Conservation (phyloP, 1,284 basidiomycete species). For the Spongiforma sp. region DNA sequence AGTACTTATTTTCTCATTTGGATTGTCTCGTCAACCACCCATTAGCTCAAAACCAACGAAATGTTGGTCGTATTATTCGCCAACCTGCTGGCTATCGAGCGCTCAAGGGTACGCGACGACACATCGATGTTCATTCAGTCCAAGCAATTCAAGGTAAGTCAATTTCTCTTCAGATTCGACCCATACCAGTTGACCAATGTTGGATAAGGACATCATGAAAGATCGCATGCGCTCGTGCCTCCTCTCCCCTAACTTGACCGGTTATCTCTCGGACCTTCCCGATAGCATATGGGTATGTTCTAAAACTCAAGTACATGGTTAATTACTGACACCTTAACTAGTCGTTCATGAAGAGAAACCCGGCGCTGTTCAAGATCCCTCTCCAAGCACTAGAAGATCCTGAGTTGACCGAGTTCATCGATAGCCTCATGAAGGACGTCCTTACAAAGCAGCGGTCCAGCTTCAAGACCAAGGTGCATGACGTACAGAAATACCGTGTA, state of each 20-base stretch:
- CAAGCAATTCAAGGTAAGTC: conserved; percentile 8
- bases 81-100: not conserved
- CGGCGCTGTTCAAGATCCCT: conserved; percentile 9
- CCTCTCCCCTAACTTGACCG: conserved; percentile 5
- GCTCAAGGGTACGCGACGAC: not conserved
- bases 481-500: not conserved
- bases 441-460: not conserved
- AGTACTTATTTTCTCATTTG: not conserved
- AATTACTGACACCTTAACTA: not conserved
- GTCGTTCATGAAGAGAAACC: conserved; percentile 6
- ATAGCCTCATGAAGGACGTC: conserved; percentile 9
- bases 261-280: not conserved
- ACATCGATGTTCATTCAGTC: not conserved
- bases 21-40: not conserved
- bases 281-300: not conserved
- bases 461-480: conserved; percentile 12
- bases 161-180: not conserved
- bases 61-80: conserved; percentile 5
- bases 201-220: conserved; percentile 6
- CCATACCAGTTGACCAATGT: not conserved
- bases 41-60: not conserved
- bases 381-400: conserved; percentile 1
- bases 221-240: conserved; percentile 4
- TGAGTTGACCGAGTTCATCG: conserved; percentile 1
- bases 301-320: not conserved